These are phyloP conservation scores for Metarhizium rileyi DNA, from an alignment of 2,329 filamentous ascomycete genomes.

Conservation along the genomic window DNA sequence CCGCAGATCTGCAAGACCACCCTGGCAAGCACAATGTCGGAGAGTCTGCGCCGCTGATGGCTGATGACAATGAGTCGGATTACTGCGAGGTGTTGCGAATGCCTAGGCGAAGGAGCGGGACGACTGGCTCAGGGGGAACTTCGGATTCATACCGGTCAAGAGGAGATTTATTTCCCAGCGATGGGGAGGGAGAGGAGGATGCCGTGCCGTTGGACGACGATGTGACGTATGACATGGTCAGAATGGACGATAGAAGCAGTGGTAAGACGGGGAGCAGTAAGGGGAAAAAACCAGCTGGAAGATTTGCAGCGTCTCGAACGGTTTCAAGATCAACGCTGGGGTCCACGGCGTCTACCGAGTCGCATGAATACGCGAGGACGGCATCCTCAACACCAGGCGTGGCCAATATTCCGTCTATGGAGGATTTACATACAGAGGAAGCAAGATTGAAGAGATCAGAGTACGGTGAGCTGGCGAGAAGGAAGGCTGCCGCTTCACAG, in stretches of 20 bases:
- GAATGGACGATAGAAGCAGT: conserved; percentile 66
- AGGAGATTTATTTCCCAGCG: conserved; percentile 84
- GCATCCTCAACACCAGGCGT: conserved; percentile 25
- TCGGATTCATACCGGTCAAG: conserved; percentile 79
- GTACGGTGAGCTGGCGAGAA: conserved; percentile 41
- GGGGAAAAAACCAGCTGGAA: conserved; percentile 39
- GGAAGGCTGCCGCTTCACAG: conserved; percentile 40
- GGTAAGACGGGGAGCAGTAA: conserved; percentile 44
- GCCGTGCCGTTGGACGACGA: conserved; percentile 89
- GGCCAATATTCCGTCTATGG: conserved; percentile 34
- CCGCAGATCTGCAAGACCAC: conserved; percentile 82
- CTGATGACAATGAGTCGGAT: conserved; percentile 19
- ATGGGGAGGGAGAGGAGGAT: conserved; percentile 78
- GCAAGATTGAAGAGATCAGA: conserved; percentile 40
- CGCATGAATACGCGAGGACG: conserved; percentile 16
- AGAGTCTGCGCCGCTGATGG: conserved; percentile 63
- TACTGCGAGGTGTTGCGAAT: conserved; percentile 17
- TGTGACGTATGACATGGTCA: conserved; percentile 73
- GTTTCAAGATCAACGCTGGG: conserved; percentile 50
- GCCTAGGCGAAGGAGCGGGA: conserved; percentile 58
- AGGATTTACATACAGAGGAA: conserved; percentile 45
- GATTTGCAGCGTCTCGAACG: conserved; percentile 35
- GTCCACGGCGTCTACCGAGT: conserved; percentile 29
- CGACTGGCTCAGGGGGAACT: conserved; percentile 69
- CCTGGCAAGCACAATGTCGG: conserved; percentile 45